phyloP scores from a whole-genome alignment of 805 yeast species.

The Yarrowia sp. region DNA sequence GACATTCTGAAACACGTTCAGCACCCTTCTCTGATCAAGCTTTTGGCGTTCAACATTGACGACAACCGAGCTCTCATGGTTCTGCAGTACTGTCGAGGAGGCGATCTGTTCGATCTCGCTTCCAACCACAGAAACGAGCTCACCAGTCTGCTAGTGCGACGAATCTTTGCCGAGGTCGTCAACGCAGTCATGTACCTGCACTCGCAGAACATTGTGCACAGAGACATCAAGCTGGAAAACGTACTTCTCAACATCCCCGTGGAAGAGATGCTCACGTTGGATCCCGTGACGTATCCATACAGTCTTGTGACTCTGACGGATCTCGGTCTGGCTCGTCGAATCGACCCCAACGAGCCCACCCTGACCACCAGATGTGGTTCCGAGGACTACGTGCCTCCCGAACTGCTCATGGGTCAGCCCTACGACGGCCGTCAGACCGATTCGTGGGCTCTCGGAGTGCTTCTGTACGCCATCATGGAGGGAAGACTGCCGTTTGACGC shows the following conservation, averaged over 20 bases:
- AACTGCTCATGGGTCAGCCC: conserved; percentile 83
- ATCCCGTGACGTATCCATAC: conserved; percentile 42
- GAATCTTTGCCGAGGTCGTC: conserved; percentile 73
- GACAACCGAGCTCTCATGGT: conserved; percentile 58
- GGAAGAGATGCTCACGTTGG: conserved; percentile 48
- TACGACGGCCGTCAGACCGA: conserved; percentile 93
- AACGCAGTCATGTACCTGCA: conserved; percentile 79
- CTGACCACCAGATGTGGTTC: conserved; percentile 93
- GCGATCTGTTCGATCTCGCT: conserved; percentile 77
- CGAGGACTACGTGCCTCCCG: conserved; percentile 96
- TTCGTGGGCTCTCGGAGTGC: conserved; percentile 93
- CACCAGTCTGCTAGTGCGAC: conserved; percentile 58
- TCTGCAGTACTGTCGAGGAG: conserved; percentile 81
- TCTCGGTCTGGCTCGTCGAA: conserved; percentile 82
- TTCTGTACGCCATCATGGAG: conserved; percentile 84
- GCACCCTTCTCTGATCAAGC: conserved; percentile 74
- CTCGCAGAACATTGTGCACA: conserved; percentile 71
- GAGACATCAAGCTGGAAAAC: conserved; percentile 92
- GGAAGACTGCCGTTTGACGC: conserved; percentile 91
- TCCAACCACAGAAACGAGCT: conserved; percentile 55
- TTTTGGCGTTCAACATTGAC: conserved; percentile 55
- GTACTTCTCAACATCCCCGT: conserved; percentile 57
- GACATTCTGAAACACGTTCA: conserved; percentile 59
- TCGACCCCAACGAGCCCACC: conserved; percentile 65
- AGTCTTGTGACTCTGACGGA: conserved; percentile 74